Conservation (phyloP, 1,139 yeast species). For the Ogataea hybrid region DNA sequence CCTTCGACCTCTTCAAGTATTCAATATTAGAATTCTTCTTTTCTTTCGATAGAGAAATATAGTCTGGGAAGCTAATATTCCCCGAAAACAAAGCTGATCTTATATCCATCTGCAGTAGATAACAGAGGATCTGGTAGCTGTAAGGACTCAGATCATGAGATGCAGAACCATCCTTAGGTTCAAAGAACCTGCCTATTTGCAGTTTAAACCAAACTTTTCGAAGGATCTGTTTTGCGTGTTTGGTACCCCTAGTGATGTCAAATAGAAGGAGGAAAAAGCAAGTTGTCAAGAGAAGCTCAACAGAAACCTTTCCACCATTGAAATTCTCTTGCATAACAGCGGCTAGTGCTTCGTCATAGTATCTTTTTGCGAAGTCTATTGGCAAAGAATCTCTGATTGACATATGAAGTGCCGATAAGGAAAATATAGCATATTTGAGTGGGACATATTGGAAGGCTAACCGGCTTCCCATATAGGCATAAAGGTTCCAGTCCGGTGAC, state of each 20-base stretch:
- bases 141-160: slow-evolving; percentile 6
- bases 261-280: slow-evolving; percentile 10
- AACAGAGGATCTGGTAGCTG: slow-evolving; percentile 8
- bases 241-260: slow-evolving; percentile 11
- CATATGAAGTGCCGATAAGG: slow-evolving; percentile 13
- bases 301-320: slow-evolving; percentile 4
- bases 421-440: slow-evolving; percentile 8
- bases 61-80: slow-evolving; percentile 13
- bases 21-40: slow-evolving; percentile 9
- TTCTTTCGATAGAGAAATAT: slow-evolving; percentile 1
- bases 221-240: slow-evolving; percentile 9
- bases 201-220: slow-evolving; percentile 11
- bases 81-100: slow-evolving; percentile 11
- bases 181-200: slow-evolving; percentile 9
- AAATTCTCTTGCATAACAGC: slow-evolving; percentile 7
- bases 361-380: slow-evolving; percentile 4
- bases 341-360: slow-evolving; percentile 6
- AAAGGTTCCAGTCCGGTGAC: slow-evolving; percentile 11
- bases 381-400: slow-evolving; percentile 4
- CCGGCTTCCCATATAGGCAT: slow-evolving; percentile 7
- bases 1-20: slow-evolving; percentile 6
- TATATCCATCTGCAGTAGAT: slow-evolving; percentile 10
- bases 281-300: slow-evolving; percentile 9
- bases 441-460: slow-evolving; percentile 8
- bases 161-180: background rate